Evolutionary conservation across 306 rosid genomes (phyloP).

Genomic region (Trifolium pratense): DNA sequence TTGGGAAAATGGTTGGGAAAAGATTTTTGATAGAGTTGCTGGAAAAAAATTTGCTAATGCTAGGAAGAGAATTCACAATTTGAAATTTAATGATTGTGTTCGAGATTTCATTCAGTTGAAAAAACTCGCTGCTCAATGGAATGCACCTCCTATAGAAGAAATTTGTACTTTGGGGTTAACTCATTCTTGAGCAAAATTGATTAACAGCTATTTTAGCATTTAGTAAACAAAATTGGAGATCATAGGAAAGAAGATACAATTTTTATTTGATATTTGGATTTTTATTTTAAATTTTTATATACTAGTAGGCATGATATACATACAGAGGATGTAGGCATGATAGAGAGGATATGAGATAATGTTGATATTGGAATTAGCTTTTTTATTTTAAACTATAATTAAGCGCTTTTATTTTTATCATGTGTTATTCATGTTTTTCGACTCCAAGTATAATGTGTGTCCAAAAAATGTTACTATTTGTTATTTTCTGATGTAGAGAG

Average conservation of each 20-base stretch:
- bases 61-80: conserved; percentile 45
- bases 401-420: too few species aligned
- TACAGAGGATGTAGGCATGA: background rate
- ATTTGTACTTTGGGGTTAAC: conserved; percentile 58
- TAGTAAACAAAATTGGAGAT: background rate
- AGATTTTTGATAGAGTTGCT: conserved; percentile 53
- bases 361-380: background rate
- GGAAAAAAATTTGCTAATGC: conserved; percentile 46
- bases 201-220: background rate
- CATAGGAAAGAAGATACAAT: background rate
- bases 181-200: background rate
- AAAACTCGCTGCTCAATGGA: conserved; percentile 53
- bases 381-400: background rate
- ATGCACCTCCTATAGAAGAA: conserved; percentile 53
- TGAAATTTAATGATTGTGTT: conserved; percentile 51
- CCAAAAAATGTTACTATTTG: too few species aligned
- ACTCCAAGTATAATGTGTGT: too few species aligned
- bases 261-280: background rate
- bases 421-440: too few species aligned
- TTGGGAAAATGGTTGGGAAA: conserved; percentile 80
- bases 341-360: background rate
- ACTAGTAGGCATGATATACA: background rate
- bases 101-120: conserved; percentile 51
- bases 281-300: background rate
- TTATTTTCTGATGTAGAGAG: too few species aligned